phyloP scores from a whole-genome alignment of 768 basidiomycete species.

The Termitomyces sp. region DNA sequence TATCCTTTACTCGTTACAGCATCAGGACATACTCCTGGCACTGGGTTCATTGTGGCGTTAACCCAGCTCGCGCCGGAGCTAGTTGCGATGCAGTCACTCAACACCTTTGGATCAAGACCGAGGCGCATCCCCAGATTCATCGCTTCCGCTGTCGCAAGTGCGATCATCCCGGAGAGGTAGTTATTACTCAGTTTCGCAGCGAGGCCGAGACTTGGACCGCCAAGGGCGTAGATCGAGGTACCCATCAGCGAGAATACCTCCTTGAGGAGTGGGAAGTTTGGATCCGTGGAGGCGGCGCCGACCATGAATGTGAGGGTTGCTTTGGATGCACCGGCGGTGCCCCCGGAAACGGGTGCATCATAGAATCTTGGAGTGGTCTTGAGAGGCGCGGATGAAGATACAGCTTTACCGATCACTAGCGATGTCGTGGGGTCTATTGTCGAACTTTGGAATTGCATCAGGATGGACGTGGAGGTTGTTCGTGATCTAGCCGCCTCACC shows the following conservation, averaged over 20 bases:
- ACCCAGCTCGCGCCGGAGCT: conserved; percentile 40
- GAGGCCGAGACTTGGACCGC: conserved; percentile 36
- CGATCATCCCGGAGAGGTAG: conserved; percentile 37
- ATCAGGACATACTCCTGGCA: conserved; percentile 39
- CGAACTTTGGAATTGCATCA: conserved; percentile 24
- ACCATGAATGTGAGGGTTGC: conserved; percentile 39
- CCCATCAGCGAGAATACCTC: conserved; percentile 32
- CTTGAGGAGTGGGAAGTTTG: conserved; percentile 28
- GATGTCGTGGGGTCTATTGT: conserved; percentile 39
- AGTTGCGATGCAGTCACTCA: conserved; percentile 34
- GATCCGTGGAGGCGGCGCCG: conserved; percentile 28
- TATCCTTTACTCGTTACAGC: conserved; percentile 39
- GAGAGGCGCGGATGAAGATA: conserved; percentile 17
- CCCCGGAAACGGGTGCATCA: conserved; percentile 41
- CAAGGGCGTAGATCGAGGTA: conserved; percentile 30
- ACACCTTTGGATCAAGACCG: conserved; percentile 34
- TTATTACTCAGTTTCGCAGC: conserved; percentile 44
- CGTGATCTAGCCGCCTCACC: conserved; percentile 19
- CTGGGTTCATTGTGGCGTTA: conserved; percentile 38
- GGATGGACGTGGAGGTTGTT: not conserved
- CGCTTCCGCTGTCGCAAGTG: conserved; percentile 37
- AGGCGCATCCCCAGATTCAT: conserved; percentile 44
- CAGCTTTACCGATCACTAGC: conserved; percentile 25
- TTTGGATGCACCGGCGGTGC: conserved; percentile 34
- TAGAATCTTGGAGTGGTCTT: conserved; percentile 23